These are phyloP conservation scores for Podospora comata DNA, from an alignment of 495 filamentous ascomycete species.

Conservation along the genomic window DNA sequence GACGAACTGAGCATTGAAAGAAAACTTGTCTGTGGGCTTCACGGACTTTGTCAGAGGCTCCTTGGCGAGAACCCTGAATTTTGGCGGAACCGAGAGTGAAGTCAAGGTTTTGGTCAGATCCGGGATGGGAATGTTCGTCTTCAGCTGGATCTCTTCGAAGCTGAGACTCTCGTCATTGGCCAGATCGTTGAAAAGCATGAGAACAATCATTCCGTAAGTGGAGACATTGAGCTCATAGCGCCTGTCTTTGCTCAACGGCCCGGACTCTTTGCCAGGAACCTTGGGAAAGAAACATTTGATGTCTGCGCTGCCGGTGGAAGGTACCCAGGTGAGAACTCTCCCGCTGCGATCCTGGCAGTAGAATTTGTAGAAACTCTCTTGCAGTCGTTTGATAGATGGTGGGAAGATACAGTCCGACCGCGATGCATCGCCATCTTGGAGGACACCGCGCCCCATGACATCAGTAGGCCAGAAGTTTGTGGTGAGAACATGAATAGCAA, in stretches of 20 bases:
- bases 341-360: constrained; percentile 87
- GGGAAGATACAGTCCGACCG: constrained; percentile 65
- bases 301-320: constrained; percentile 70
- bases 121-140: constrained; percentile 72
- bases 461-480: constrained; percentile 93
- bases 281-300: constrained; percentile 75
- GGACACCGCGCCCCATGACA: constrained; percentile 57
- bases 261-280: constrained; percentile 58
- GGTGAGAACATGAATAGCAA: constrained; percentile 82
- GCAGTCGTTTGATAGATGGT: constrained; percentile 67
- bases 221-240: constrained; percentile 88
- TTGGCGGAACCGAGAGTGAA: constrained; percentile 80
- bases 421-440: constrained; percentile 45
- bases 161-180: constrained; percentile 61
- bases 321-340: constrained; percentile 79
- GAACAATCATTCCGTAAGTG: constrained; percentile 87
- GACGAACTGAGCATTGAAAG: constrained; percentile 78
- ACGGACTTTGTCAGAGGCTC: constrained; percentile 80
- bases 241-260: constrained; percentile 61
- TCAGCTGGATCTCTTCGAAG: constrained; percentile 79
- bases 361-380: constrained; percentile 84
- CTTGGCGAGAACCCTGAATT: constrained; percentile 77
- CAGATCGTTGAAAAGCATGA: constrained; percentile 85
- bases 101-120: constrained; percentile 83
- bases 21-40: constrained; percentile 75